Conservation (phyloP, 768 basidiomycete genomes). For the Chalciporus piperatus region DNA sequence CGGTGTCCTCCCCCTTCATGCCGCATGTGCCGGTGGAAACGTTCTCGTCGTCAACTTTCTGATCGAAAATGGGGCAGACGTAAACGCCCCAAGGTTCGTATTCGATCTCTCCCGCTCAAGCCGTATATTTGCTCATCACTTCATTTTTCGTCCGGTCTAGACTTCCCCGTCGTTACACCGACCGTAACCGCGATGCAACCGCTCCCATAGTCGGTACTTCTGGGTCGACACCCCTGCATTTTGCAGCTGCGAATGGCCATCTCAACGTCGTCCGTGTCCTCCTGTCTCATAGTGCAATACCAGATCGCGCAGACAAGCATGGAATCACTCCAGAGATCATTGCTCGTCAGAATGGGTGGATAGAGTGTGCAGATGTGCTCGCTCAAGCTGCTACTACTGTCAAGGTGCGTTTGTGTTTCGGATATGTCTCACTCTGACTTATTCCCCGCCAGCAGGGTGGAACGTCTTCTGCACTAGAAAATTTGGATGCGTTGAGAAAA, state of each 20-base stretch:
- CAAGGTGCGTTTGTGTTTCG: constrained; percentile 51
- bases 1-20: constrained; percentile 95
- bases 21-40: constrained; percentile 88
- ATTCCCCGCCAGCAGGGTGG: constrained; percentile 17
- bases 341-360: constrained; percentile 76
- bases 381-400: constrained; percentile 63
- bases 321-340: constrained; percentile 84
- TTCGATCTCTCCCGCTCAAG: background rate
- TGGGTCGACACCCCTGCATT: constrained; percentile 95
- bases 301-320: constrained; percentile 85
- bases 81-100: constrained; percentile 86
- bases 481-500: constrained; percentile 36
- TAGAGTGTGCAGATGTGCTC: constrained; percentile 72
- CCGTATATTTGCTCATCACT: constrained; percentile 6
- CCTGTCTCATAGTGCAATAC: constrained; percentile 79
- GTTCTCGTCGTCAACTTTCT: constrained; percentile 84
- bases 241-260: constrained; percentile 95
- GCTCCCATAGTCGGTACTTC: constrained; percentile 74
- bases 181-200: constrained; percentile 61
- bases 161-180: constrained; percentile 72
- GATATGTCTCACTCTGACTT: constrained; percentile 21
- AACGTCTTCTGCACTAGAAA: constrained; percentile 26
- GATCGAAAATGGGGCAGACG: constrained; percentile 95
- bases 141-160: constrained; percentile 36
- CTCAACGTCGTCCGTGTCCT: constrained; percentile 72